Evolutionary conservation across 2,329 filamentous ascomycete species (phyloP).

Genomic region (Fusarium virguliforme): DNA sequence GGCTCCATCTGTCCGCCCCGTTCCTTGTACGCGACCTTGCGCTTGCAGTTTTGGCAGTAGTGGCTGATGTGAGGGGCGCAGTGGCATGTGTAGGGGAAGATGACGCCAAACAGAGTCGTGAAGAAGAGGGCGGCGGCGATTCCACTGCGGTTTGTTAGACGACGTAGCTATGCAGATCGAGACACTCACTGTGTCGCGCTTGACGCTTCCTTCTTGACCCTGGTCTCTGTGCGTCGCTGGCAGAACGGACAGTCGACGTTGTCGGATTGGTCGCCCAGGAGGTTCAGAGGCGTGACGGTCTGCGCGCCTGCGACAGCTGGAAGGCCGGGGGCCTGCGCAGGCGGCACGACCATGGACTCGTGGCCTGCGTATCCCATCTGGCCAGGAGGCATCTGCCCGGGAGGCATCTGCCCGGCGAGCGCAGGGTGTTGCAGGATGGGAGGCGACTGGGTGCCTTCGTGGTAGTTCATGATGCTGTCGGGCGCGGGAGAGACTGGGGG

Average conservation of each 20-base stretch:
- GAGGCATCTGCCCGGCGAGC: slow-evolving; percentile 21
- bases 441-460: slow-evolving; percentile 35
- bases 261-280: slow-evolving; percentile 48
- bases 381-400: not conserved
- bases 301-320: not conserved
- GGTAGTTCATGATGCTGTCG: slow-evolving; percentile 15
- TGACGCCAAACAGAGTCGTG: slow-evolving; percentile 44
- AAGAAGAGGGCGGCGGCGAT: slow-evolving; percentile 46
- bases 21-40: slow-evolving; percentile 46
- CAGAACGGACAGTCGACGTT: slow-evolving; percentile 51
- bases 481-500: slow-evolving; percentile 33
- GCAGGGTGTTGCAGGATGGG: slow-evolving; percentile 41
- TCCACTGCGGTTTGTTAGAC: slow-evolving; percentile 20
- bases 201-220: slow-evolving; percentile 45
- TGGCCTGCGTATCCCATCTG: slow-evolving; percentile 36
- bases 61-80: slow-evolving; percentile 48
- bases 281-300: slow-evolving; percentile 50
- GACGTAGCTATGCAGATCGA: not conserved
- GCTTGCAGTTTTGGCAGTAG: slow-evolving; percentile 48
- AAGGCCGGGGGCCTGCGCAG: not conserved
- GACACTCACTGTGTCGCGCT: slow-evolving; percentile 47
- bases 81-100: slow-evolving; percentile 46
- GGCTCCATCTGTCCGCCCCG: slow-evolving; percentile 38
- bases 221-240: slow-evolving; percentile 41
- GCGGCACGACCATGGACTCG: slow-evolving; percentile 32